Base-by-base conservation (phyloP, 768 basidiomycete species). In the Pleurotus ostreatus region DNA sequence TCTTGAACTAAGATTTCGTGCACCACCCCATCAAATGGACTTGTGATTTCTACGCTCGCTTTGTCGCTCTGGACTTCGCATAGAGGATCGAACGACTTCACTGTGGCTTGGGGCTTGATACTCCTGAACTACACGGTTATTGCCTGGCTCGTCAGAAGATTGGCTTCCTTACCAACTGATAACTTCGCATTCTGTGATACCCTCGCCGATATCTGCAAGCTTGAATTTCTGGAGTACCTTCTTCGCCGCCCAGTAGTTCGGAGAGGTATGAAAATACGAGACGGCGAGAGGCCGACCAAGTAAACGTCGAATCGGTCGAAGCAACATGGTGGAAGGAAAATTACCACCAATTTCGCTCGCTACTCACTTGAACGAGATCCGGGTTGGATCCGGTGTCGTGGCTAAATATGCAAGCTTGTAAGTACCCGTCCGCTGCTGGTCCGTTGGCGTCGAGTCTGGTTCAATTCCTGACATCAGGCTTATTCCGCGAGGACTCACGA, bases 41-140 rank as follows among this genome's bases (percentile, higher is more conserved):
- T 88, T 2, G 92, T 94, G 55, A 95, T 93, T 69, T 94, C 92
- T 22, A 94, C 92, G 68, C 84, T 88, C 1, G 91, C 92, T 68
- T 94, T 94, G 79, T 94, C 92, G 59, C 86, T 88, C 71, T 93
- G 91, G 2, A 94, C 91, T 59, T 94, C 92, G 64, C 89, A 92
- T 4, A 93, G 73, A 7, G 78, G 74, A 47, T 89, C 88, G 62
- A 94, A 94, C 11, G 80, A 76, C 55, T 81, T 74, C 0, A 94
- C 70, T 0, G 65, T 62, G 13, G 76, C 69, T 11, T 68, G 64
- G 1, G 82, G 79, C 61, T 82, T 75, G 48, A 92, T 80, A 53
- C 71, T 83, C 92, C 91, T 93, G n/a, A 20, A 60, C 16, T 15
- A 23, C 20, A 59, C 51, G 20, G 49, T 59, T 46, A 37, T 6